Conservation (phyloP, 2,329 filamentous ascomycete species). For the Juglanconis oblonga region DNA sequence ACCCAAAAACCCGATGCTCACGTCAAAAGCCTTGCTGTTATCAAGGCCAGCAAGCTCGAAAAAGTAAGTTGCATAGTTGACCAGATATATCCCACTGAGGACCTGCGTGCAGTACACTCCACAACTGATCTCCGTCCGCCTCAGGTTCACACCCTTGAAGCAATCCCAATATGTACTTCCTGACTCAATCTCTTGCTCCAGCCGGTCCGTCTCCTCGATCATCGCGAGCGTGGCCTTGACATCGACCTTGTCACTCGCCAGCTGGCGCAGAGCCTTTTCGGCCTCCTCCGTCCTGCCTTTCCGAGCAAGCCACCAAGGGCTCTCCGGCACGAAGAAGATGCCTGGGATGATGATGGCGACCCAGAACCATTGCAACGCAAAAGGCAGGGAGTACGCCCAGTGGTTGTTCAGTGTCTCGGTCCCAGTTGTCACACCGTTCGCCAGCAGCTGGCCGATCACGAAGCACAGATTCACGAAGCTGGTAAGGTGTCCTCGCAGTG, state of each 20-base stretch:
- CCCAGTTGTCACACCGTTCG: conserved; percentile 43
- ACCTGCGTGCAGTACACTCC: conserved; percentile 66
- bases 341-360: conserved; percentile 42
- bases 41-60: conserved; percentile 55
- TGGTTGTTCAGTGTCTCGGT: conserved; percentile 37
- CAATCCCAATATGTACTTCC: conserved; percentile 50
- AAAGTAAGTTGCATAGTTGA: conserved; percentile 62
- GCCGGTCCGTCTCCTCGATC: conserved; percentile 56
- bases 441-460: conserved; percentile 59
- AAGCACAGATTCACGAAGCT: conserved; percentile 62
- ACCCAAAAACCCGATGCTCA: conserved; percentile 50
- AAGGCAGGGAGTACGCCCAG: conserved; percentile 49
- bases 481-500: conserved; percentile 55
- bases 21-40: conserved; percentile 48
- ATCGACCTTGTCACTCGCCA: conserved; percentile 47
- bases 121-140: conserved; percentile 54
- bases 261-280: conserved; percentile 33
- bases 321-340: conserved; percentile 46
- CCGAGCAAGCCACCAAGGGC: conserved; percentile 49
- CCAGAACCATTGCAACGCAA: conserved; percentile 51
- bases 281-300: conserved; percentile 40
- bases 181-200: conserved; percentile 49
- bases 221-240: conserved; percentile 48
- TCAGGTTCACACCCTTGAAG: conserved; percentile 44
- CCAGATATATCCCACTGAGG: conserved; percentile 61